Evolutionary conservation across 139 green algal species (phyloP).

Genomic region (Pleodorina starrii): DNA sequence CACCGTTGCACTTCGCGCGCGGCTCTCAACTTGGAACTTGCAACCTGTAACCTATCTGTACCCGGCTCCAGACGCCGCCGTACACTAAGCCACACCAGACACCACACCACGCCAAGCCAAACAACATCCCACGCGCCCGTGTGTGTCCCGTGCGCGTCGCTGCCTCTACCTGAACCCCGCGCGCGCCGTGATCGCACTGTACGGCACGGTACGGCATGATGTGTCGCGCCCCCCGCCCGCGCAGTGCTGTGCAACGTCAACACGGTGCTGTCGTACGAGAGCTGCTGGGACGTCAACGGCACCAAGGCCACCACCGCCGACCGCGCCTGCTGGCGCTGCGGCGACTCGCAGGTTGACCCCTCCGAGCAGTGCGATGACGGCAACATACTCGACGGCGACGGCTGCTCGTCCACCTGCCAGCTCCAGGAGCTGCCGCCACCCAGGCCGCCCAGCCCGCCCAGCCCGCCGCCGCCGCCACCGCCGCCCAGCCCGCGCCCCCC

Average conservation of each 20-base stretch:
- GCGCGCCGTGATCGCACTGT: background rate
- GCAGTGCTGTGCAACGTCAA: background rate
- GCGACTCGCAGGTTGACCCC: background rate
- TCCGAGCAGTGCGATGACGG: background rate
- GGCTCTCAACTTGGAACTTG: too few relatives aligned
- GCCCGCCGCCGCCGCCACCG: background rate
- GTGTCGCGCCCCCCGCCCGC: background rate
- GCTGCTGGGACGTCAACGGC: background rate
- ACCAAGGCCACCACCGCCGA: background rate
- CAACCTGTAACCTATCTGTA: too few relatives aligned
- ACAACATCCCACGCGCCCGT: too few relatives aligned
- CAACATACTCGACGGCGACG: slow-evolving; percentile 10
- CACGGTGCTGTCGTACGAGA: background rate
- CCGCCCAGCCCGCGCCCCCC: background rate
- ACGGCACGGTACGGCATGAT: background rate
- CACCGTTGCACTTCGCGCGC: too few relatives aligned
- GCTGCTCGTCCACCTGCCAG: background rate
- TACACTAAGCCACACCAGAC: too few relatives aligned
- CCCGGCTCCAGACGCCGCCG: too few relatives aligned
- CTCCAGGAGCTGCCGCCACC: background rate
- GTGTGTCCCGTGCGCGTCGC: too few relatives aligned
- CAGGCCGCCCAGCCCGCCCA: background rate
- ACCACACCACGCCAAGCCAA: too few relatives aligned
- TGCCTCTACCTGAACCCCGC: background rate
- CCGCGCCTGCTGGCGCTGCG: slow-evolving; percentile 4